phyloP scores from a whole-genome alignment of 208 protist species.

The Histomonas meleagridis region DNA sequence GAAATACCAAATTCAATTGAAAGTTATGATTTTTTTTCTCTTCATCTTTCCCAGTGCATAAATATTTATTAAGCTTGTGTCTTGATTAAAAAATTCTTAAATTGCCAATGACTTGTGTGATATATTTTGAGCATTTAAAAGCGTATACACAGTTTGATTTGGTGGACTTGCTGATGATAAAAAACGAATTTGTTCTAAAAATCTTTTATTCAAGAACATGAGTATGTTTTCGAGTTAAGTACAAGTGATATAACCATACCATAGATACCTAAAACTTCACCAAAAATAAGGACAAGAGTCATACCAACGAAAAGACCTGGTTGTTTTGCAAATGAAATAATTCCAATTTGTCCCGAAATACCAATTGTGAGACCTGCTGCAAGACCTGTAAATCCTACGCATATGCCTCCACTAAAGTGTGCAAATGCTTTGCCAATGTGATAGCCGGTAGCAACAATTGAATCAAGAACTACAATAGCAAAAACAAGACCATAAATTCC shows the following conservation, averaged over 20 bases:
- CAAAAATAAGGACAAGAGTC: constrained; percentile 28
- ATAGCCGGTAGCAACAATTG: background rate
- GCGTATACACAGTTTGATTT: too few relatives aligned
- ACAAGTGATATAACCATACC: constrained; percentile 34
- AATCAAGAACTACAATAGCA: background rate
- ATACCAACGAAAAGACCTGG: constrained; percentile 3
- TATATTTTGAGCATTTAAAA: too few relatives aligned
- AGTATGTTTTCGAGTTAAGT: background rate
- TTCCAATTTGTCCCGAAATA: background rate
- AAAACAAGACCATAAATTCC: constrained; percentile 33
- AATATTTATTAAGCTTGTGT: too few relatives aligned
- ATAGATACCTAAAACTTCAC: constrained; percentile 25
- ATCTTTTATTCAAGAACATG: too few relatives aligned
- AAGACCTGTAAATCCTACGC: background rate
- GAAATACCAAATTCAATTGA: too few relatives aligned
- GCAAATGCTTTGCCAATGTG: background rate
- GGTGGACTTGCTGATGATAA: too few relatives aligned
- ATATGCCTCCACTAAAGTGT: background rate
- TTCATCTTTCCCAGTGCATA: too few relatives aligned
- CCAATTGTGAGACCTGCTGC: background rate
- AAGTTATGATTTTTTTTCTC: too few relatives aligned
- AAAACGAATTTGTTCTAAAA: too few relatives aligned
- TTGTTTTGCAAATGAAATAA: constrained; percentile 9
- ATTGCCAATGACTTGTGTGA: too few relatives aligned
- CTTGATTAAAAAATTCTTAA: too few relatives aligned